Base-by-base conservation (phyloP, 1,284 basidiomycete genomes). In the Inonotus obliquus region DNA sequence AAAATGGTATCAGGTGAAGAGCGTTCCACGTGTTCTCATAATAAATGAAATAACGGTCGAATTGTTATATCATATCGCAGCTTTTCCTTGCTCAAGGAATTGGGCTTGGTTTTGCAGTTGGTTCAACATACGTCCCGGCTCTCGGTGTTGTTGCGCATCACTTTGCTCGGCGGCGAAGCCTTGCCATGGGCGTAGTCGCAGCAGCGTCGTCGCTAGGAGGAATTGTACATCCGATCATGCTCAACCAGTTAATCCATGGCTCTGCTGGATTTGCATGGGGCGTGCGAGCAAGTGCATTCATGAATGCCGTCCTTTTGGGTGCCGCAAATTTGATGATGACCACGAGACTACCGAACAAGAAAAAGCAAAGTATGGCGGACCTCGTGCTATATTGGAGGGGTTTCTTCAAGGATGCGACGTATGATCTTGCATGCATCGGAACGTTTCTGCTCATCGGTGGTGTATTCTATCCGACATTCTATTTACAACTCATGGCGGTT, bases 381-480 rank as follows among this genome's bases (percentile, higher is more conserved):
- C 52, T 39, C 27, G 27, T 45, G 25, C 21, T 37, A 35, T 61
- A 57, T 29, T 61, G 59, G 59, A 32, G 27, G 39, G 49, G 47
- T 10, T 57, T 62, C 35, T 62, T 58, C 21, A 39, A 32, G 10
- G 60, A 62, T 19, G 9, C 25, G 13, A 14, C 49, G 6, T 62
- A 58, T 35, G 23, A 49, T 25, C 29, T 38, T 9, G 37, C 59
- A n/a, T 56, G 37, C 19, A 21, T 51, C 23, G 77, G 78, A 21
- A 75, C 74, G 2, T 63, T 72, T 29, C 61, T 74, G 39, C 66
- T 72, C 23, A 66, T 77, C 2, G 61, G 68, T 1, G 78, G 76
- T 4, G 55, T 78, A 2, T 79, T 75, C 64, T 78, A 77, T 63
- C 77, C 79, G 0, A 72, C 76, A 19, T 80, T 77, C 68, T 81